Conservation (phyloP, 2,329 filamentous ascomycete genomes). For the Neofusicoccum ribis region DNA sequence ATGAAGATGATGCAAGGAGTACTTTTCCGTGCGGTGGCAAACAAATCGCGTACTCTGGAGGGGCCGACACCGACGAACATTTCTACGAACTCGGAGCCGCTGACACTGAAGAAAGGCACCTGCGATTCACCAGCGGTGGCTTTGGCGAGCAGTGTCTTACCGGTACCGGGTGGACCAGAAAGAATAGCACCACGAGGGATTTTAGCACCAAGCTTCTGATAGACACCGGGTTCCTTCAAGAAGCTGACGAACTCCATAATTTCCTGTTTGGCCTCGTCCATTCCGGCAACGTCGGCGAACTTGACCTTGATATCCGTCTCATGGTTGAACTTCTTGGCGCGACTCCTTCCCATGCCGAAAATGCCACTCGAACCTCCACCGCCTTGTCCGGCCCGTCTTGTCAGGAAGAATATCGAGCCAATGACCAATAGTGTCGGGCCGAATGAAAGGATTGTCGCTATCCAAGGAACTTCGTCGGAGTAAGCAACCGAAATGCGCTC, state of each 20-base stretch:
- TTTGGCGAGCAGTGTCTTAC: conserved; percentile 96
- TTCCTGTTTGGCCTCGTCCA: conserved; percentile 97
- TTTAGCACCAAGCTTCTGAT: conserved; percentile 93
- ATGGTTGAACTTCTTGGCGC: conserved; percentile 96
- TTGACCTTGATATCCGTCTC: conserved; percentile 96
- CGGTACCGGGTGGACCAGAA: conserved; percentile 95
- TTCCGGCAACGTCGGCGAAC: conserved; percentile 93
- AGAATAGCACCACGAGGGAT: conserved; percentile 96
- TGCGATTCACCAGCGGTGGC: conserved; percentile 95
- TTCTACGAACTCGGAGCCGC: conserved; percentile 97
- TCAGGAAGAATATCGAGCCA: conserved; percentile 77
- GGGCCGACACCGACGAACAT: conserved; percentile 99
- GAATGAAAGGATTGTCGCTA: conserved; percentile 75
- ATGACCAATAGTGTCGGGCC: conserved; percentile 86
- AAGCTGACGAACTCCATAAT: conserved; percentile 99
- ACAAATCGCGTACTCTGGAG: conserved; percentile 90
- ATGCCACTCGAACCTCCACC: conserved; percentile 69
- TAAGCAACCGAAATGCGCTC: conserved; percentile 95
- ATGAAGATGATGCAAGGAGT: conserved; percentile 99
- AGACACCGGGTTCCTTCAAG: conserved; percentile 87
- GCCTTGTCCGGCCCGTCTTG: conserved; percentile 69
- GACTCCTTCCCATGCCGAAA: conserved; percentile 94
- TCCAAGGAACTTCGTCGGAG: conserved; percentile 70
- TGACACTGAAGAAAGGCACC: conserved; percentile 97
- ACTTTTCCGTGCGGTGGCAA: conserved; percentile 91